Conservation (phyloP, 75 land plant species). For the Larix kaempferi region DNA sequence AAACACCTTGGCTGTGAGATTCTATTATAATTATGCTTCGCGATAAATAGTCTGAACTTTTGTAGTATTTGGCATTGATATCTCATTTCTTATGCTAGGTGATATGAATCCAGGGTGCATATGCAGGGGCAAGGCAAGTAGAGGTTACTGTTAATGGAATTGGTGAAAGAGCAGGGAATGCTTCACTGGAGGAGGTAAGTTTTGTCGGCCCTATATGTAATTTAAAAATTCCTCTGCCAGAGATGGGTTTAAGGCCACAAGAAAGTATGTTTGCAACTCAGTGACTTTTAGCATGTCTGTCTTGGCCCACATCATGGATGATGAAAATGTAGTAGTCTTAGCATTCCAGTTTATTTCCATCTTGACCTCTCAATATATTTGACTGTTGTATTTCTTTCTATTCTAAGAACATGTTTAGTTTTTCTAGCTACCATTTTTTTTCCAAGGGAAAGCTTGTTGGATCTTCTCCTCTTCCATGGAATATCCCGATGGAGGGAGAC, state of each 20-base stretch:
- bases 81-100: constrained; percentile 5
- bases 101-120: constrained; percentile 64
- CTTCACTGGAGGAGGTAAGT: constrained; percentile 89
- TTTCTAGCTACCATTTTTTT: too few species aligned
- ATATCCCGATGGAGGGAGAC: too few species aligned
- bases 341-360: neutral
- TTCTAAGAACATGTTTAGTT: too few species aligned
- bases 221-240: neutral
- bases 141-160: constrained; percentile 99
- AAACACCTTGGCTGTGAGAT: constrained; percentile 77
- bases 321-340: neutral
- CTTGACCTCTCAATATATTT: too few species aligned
- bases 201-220: neutral
- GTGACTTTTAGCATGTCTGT: neutral
- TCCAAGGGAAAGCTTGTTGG: too few species aligned
- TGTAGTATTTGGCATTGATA: neutral
- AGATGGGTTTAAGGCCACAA: neutral
- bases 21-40: neutral
- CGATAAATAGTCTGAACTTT: neutral
- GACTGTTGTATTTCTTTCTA: too few species aligned
- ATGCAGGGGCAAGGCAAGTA: constrained; percentile 92
- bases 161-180: constrained; percentile 99
- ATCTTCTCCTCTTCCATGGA: too few species aligned
- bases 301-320: neutral
- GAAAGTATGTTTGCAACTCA: neutral